Evolutionary conservation across 345 rosid species (phyloP).

Genomic region (Eucalyptus polyanthemos): DNA sequence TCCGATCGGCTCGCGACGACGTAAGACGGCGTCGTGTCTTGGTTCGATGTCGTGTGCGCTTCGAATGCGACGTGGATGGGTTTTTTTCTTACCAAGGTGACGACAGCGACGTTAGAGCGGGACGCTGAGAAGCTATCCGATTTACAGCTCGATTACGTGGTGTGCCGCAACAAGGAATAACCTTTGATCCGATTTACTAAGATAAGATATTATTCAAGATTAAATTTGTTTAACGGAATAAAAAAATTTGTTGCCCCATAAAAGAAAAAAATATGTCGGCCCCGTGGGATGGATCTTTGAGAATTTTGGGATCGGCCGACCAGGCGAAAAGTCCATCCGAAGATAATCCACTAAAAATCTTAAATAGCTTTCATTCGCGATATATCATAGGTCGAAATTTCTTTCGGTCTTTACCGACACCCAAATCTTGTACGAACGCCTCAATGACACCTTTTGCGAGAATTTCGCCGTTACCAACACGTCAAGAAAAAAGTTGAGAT

Average conservation of each 20-base stretch:
- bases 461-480: background rate
- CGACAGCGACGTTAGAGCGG: background rate
- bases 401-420: background rate
- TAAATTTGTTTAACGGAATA: background rate
- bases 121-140: background rate
- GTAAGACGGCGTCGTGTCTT: background rate
- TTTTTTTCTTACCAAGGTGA: background rate
- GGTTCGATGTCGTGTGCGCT: background rate
- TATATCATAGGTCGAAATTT: background rate
- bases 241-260: background rate
- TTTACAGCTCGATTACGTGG: background rate
- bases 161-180: too few species aligned
- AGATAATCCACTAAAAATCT: background rate
- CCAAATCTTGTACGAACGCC: background rate
- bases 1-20: background rate
- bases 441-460: background rate
- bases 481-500: fast-evolving
- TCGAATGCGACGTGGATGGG: background rate
- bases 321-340: background rate
- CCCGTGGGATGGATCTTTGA: background rate
- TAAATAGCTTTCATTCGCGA: background rate
- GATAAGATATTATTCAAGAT: background rate
- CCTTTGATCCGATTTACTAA: too few species aligned
- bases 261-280: background rate
- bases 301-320: background rate